Base-by-base conservation (phyloP, 1,284 basidiomycete genomes). In the Coniferiporia sulphurascens region DNA sequence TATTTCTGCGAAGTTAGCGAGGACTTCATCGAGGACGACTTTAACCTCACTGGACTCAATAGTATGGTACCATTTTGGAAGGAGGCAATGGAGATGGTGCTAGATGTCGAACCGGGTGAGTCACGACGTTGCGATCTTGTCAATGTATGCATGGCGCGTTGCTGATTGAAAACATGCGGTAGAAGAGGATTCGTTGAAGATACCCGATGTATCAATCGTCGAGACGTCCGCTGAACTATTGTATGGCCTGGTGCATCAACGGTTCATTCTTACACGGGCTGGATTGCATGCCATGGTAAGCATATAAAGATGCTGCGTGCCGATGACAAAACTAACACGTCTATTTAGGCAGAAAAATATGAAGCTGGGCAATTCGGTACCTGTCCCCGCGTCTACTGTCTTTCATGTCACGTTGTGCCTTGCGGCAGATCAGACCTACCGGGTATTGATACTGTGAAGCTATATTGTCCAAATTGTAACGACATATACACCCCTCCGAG, bases 41-140 rank as follows among this genome's bases (percentile, higher is more conserved):
- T 99, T 78, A 99, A 99, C 76, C 79, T 99, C 56, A 99, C 97
- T 0, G 97, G 97, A 1, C 76, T 99, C 65, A 95, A 95, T 71
- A 83, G 86, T 17, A 89, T 98, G 81, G 95, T 99, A 35, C 89
- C 97, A 8, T 99, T 99, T 72, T 99, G 97, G 93, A 95, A 98
- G 74, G 97, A 99, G 73, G 97, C 97, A 32, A 89, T 99, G 85
- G 97, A 99, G 77, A 99, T 99, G 97, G 95, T 99, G n/a, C 76
- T 99, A 62, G 97, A 99, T 74, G 96, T 99, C 55, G 97, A 99
- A 76, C 93, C 97, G 76, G 94, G 94, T 95, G 73, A 72, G 86
- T 56, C 63, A 67, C 34, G 21, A 12, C 21, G 34, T 3, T 13
- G 6, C 48, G 21, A 21, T 55, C 13, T 41, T 61, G 56, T 61